Evolutionary conservation across 2,329 filamentous ascomycete species (phyloP).

Genomic region (Davidsoniella eucalypti): DNA sequence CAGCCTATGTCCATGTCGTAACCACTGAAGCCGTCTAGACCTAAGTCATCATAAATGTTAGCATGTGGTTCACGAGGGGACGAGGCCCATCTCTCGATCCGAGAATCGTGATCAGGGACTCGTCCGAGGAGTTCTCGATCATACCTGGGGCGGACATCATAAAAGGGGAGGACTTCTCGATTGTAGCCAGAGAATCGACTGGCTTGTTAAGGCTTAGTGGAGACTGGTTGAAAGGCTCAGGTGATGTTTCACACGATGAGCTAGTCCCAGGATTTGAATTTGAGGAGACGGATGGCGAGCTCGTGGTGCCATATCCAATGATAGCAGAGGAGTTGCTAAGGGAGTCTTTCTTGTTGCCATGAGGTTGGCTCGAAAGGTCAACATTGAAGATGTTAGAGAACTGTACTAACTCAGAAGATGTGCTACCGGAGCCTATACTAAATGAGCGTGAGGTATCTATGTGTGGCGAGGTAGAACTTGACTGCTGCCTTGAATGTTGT

Average conservation of each 20-base stretch:
- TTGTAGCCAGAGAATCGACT: constrained; percentile 44
- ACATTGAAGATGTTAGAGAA: constrained; percentile 9
- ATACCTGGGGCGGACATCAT: constrained; percentile 13
- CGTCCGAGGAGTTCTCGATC: background rate
- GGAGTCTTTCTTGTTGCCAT: background rate
- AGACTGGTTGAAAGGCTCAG: constrained; percentile 58
- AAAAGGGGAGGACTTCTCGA: constrained; percentile 30
- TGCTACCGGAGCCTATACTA: background rate
- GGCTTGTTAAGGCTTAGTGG: constrained; percentile 45
- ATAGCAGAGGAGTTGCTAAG: background rate
- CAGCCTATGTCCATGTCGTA: constrained; percentile 45
- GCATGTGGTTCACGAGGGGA: constrained; percentile 9
- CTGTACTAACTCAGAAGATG: constrained; percentile 5
- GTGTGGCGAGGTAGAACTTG: background rate
- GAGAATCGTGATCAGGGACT: constrained; percentile 5
- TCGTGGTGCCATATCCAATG: constrained; percentile 33
- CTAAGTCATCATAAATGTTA: constrained; percentile 11
- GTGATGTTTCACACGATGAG: constrained; percentile 61
- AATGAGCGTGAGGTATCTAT: background rate
- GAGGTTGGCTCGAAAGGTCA: background rate
- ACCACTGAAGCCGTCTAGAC: constrained; percentile 8
- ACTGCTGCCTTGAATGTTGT: background rate
- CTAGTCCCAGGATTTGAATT: constrained; percentile 42
- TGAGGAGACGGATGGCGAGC: constrained; percentile 47
- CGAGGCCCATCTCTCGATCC: constrained; percentile 5